These are phyloP conservation scores for Exophiala calicioides DNA, from an alignment of 2,329 filamentous ascomycete genomes.

Conservation along the genomic window DNA sequence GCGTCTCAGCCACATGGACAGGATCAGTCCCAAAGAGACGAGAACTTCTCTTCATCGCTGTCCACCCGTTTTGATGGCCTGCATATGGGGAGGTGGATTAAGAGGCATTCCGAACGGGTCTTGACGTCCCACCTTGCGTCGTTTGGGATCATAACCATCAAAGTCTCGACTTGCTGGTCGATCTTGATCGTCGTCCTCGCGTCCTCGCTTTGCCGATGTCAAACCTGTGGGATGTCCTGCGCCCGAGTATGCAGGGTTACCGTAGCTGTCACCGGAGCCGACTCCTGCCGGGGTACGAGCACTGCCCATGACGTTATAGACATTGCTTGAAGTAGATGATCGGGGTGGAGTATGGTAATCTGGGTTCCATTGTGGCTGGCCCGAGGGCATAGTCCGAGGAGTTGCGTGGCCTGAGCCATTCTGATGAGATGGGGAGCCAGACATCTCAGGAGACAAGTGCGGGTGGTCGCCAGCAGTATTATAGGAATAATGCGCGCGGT, in stretches of 20 bases:
- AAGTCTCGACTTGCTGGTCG: constrained; percentile 63
- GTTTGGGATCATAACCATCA: constrained; percentile 66
- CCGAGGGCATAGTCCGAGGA: constrained; percentile 72
- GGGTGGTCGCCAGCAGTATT: constrained; percentile 68
- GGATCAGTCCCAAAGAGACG: constrained; percentile 16
- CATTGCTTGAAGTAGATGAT: constrained; percentile 68
- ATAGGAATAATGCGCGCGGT: constrained; percentile 76
- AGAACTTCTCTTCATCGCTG: constrained; percentile 20
- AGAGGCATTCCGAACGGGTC: constrained; percentile 50
- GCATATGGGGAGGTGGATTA: constrained; percentile 42
- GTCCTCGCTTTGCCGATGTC: constrained; percentile 60
- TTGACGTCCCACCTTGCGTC: constrained; percentile 72
- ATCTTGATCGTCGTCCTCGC: constrained; percentile 66
- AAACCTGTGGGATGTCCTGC: constrained; percentile 67
- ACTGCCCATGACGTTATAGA: constrained; percentile 88
- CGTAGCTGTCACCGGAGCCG: constrained; percentile 68
- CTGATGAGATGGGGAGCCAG: constrained; percentile 76
- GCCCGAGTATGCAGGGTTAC: constrained; percentile 66
- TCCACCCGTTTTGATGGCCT: constrained; percentile 47
- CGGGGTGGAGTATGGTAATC: constrained; percentile 78
- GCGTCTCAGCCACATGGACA: constrained; percentile 13
- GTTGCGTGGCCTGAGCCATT: constrained; percentile 81
- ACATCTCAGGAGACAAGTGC: constrained; percentile 77
- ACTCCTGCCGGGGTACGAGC: constrained; percentile 73
- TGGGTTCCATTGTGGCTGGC: constrained; percentile 71